Conservation (phyloP, 768 basidiomycete genomes). For the Phylloporus arenicola region DNA sequence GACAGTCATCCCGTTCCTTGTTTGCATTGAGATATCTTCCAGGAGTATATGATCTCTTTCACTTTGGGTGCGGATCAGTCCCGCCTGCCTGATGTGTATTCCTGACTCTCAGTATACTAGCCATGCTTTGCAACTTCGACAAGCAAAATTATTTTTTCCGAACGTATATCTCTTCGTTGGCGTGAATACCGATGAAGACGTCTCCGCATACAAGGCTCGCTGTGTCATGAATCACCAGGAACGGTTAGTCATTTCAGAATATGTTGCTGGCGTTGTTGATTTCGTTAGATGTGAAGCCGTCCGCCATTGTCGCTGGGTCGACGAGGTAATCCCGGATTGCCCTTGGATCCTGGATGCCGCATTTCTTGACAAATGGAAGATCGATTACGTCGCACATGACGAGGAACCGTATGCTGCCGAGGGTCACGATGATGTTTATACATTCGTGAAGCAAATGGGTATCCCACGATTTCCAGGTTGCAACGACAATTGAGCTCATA, state of each 20-base stretch:
- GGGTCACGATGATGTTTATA: conserved; percentile 85
- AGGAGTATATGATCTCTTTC: conserved; percentile 97
- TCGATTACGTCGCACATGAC: conserved; percentile 98
- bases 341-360: conserved; percentile 86
- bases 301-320: conserved; percentile 97
- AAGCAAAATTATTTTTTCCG: conserved; percentile 92
- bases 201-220: conserved; percentile 69
- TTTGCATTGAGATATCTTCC: conserved; percentile 9
- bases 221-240: conserved; percentile 89
- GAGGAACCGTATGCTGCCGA: conserved; percentile 79
- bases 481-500: neutral
- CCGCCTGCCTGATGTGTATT: neutral
- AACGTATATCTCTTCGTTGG: conserved; percentile 88
- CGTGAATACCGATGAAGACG: conserved; percentile 87
- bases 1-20: neutral
- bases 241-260: conserved; percentile 41
- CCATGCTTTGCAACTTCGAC: conserved; percentile 91
- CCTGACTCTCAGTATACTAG: conserved; percentile 36
- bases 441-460: conserved; percentile 77
- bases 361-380: conserved; percentile 79
- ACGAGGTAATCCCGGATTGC: conserved; percentile 84
- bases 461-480: conserved; percentile 13
- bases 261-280: neutral
- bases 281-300: conserved; percentile 71
- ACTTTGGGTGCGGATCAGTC: conserved; percentile 68